Evolutionary conservation across 345 rosid genomes (phyloP), one percentile per base, ranked within the genome.

Genomic region (Boechera divaricarpa): DNA sequence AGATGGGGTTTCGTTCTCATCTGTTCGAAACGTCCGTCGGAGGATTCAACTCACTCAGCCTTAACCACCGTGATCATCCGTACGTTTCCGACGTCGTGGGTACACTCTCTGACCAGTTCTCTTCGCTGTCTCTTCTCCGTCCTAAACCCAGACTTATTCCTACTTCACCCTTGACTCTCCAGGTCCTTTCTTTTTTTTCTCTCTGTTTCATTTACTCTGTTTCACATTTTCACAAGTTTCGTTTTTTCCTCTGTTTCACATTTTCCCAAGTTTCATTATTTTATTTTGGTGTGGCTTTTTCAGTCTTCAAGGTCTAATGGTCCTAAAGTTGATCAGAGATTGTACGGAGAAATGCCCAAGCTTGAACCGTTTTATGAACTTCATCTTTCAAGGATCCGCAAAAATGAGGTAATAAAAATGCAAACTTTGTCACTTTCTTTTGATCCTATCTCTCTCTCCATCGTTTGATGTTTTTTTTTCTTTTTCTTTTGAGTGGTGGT

Each of bases 31-130:
- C 47, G 24, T 28, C 57, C 7, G 13, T 15, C 33, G 55, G 54
- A 16, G 35, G 33, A 2, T 63, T 73, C 54, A 11, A 63, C 63
- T 73, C 55, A 0, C 62, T 73, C 62, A 28, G 41, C 32, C 63
- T 10, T 52, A 51, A 24, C 53, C 59, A 52, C 62, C 45, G 77
- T 51, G 63, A 28, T 16, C 52, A 28, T 16, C 52, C 6, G 33
- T 39, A 52, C 26, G 31, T 6, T 53, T 28, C 42, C 7, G 42
- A 16, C 5, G 44, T 16, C 9, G 35, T 53, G 54, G 42, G 41
- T 73, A 2, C 51, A 16, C 53, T 73, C 62, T 63, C 70, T 5
- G 70, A 73, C 2, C 77, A 63, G 33, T 41, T 62, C 52, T 62
- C 76, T 15, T 62, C 52, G 8, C 1, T 63, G 24, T 73, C 70